Evolutionary conservation across 2,329 filamentous ascomycete genomes (phyloP).

Genomic region (Fusarium succisae): DNA sequence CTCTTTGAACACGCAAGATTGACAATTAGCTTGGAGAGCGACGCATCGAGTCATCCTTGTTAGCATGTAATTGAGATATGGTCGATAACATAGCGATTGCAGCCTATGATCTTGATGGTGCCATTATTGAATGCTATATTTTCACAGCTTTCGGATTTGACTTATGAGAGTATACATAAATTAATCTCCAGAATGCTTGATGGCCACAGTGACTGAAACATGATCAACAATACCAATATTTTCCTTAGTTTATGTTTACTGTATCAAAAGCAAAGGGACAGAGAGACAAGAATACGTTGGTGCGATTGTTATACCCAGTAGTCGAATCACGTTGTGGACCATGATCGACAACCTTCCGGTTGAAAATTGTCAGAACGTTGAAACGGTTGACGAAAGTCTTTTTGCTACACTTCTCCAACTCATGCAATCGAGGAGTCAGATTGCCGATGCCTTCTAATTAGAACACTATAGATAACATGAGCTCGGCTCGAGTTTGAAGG

Average conservation of each 20-base stretch:
- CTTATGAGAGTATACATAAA: background rate
- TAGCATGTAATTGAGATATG: background rate
- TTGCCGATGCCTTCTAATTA: conserved; percentile 14
- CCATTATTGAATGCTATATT: background rate
- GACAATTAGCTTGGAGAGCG: background rate
- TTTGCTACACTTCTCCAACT: background rate
- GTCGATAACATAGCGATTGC: background rate
- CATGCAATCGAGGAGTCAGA: conserved; percentile 20
- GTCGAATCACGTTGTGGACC: conserved; percentile 24
- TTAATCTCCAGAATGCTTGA: background rate
- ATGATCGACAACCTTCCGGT: conserved; percentile 12
- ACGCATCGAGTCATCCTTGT: background rate
- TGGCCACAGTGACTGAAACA: background rate
- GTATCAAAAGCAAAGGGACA: conserved; percentile 8
- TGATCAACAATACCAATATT: background rate
- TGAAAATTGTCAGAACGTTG: background rate
- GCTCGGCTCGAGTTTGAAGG: background rate
- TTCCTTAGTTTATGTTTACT: background rate
- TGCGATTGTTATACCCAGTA: background rate
- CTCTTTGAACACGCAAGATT: background rate
- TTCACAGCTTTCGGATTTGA: background rate
- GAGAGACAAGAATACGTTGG: background rate
- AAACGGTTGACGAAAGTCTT: background rate
- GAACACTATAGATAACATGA: background rate
- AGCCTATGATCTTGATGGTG: background rate